Evolutionary conservation across 768 basidiomycete genomes (phyloP), one percentile per base, ranked within the genome.

Genomic region (Kockovaella imperatae): DNA sequence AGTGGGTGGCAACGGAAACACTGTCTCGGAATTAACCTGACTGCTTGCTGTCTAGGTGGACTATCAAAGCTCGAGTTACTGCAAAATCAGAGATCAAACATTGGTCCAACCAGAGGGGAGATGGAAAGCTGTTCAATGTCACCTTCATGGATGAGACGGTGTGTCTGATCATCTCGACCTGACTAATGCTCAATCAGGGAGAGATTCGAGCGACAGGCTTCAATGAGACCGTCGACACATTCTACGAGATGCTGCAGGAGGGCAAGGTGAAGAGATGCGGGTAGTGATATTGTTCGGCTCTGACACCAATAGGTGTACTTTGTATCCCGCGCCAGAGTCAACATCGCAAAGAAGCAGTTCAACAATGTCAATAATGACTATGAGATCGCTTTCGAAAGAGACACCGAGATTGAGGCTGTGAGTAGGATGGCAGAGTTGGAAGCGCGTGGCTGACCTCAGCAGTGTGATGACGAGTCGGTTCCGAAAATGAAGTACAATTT

Each of bases 321-420:
- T 63, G 77, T 97, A 46, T 88, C 88, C 0, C 86, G 84, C 66
- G 95, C 86, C 4, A 80, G 87, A 41, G 84, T 97, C 64, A 87
- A 88, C 62, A 81, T 96, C 13, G 93, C 91, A 26, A 97, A 95
- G 75, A 96, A 90, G 74, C 91, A 95, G 72, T 99, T 93, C 71
- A 84, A 80, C 28, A 88, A 86, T 64, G 72, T 93, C 42, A 74
- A 77, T 54, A 95, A 91, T 65, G 91, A 97, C 64, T 97, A 96
- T 62, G 91, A 97, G 68, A 79, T 99, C 54, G 77, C 75, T 42
- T 76, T 99, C n/a, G 87, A 90, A 55, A 80, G 78, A 53, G 77
- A 79, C 48, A 89, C 89, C 0, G 85, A 86, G 52, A 76, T 97
- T 18, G 84, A 87, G 66, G 86, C 89, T 76, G 74, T 87, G 48